Percentiles rank a stretch among this genome's conserved stretches.
These are phyloP conservation scores for Sporisorium sorghi DNA, from an alignment of 1,284 basidiomycete species.

Conservation along the genomic window DNA sequence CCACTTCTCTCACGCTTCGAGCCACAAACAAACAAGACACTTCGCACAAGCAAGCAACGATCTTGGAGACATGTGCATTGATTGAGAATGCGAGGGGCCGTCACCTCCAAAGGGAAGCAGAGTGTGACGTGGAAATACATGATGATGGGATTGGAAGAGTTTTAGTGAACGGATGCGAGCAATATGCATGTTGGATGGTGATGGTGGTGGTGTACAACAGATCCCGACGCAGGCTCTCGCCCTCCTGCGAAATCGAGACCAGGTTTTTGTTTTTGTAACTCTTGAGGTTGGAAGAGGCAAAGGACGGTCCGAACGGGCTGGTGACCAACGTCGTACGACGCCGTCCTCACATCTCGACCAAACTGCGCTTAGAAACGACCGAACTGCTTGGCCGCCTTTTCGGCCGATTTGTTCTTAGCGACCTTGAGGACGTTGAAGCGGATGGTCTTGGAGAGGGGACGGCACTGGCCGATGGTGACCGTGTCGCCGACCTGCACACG, in stretches of 20 bases:
- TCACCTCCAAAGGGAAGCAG: constrained; percentile 31
- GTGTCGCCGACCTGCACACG: constrained; percentile 83
- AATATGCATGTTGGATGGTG: constrained; percentile 30
- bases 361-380: constrained; percentile 84
- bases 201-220: constrained; percentile 38
- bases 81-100: constrained; percentile 31
- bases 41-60: background rate
- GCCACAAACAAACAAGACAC: background rate
- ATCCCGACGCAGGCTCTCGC: constrained; percentile 40
- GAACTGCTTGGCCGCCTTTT: constrained; percentile 80
- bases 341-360: background rate
- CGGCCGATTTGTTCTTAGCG: constrained; percentile 71
- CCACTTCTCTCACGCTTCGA: background rate
- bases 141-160: constrained; percentile 23
- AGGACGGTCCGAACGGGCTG: background rate
- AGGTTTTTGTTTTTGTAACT: constrained; percentile 7
- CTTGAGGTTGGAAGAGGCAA: constrained; percentile 3
- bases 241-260: constrained; percentile 38
- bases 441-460: constrained; percentile 98
- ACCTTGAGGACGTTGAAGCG: constrained; percentile 97
- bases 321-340: background rate
- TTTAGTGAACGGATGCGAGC: background rate
- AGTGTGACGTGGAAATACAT: constrained; percentile 38
- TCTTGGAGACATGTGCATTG: constrained; percentile 44
- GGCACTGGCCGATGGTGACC: constrained; percentile 98